Percentiles rank a stretch among this genome's conserved stretches.
Conservation (phyloP, 495 filamentous ascomycete genomes). For the Margaritispora aquatica region DNA sequence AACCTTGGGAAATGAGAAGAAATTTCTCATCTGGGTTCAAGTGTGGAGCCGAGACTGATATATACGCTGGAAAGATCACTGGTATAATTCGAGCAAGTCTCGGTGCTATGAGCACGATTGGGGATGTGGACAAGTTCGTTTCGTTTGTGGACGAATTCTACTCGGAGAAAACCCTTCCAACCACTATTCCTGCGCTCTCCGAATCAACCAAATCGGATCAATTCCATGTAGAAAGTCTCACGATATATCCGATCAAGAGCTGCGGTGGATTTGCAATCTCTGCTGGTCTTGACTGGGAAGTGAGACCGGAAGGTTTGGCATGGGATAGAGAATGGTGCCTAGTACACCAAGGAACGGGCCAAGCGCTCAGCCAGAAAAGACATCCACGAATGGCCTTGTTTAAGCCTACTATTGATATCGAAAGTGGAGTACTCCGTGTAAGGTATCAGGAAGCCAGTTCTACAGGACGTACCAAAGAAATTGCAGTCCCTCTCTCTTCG, state of each 20-base stretch:
- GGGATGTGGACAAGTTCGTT: constrained; percentile 67
- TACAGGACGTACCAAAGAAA: constrained; percentile 29
- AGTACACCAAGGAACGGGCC: constrained; percentile 73
- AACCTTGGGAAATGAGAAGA: constrained; percentile 69
- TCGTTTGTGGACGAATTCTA: constrained; percentile 76
- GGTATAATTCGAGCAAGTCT: constrained; percentile 81
- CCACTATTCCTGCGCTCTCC: background rate
- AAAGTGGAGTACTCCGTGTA: constrained; percentile 46
- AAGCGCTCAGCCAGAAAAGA: constrained; percentile 73
- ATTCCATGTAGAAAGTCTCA: constrained; percentile 50
- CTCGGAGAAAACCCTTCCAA: constrained; percentile 37
- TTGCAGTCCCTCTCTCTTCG: constrained; percentile 58
- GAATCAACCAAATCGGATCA: background rate
- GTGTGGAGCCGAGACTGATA: constrained; percentile 73
- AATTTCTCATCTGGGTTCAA: constrained; percentile 78
- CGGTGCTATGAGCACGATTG: constrained; percentile 78
- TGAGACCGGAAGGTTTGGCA: constrained; percentile 68
- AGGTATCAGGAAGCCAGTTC: constrained; percentile 22
- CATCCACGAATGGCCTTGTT: constrained; percentile 81
- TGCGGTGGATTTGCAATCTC: constrained; percentile 76
- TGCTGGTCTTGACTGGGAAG: constrained; percentile 58
- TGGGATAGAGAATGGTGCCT: constrained; percentile 97
- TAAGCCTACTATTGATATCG: constrained; percentile 61
- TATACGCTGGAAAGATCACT: constrained; percentile 77
- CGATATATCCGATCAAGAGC: constrained; percentile 81